A percentile compares a stretch with the other conserved stretches of the same genome.
Evolutionary conservation across 2,329 filamentous ascomycete species (phyloP).

Genomic region (Pezicula radicicola): DNA sequence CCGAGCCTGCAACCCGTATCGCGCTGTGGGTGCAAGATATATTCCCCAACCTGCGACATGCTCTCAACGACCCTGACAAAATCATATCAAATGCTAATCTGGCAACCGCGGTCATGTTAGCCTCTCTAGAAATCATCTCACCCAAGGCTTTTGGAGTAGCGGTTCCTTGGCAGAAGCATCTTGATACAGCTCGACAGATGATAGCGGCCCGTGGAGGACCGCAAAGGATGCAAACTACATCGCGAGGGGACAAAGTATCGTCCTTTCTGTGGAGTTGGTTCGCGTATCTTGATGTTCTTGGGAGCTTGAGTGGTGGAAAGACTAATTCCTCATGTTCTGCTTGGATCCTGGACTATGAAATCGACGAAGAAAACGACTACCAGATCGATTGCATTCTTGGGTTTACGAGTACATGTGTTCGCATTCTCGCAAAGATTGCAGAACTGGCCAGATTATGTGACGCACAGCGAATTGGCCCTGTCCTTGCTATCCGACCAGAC

Average conservation of each 20-base stretch:
- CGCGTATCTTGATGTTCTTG: conserved; percentile 78
- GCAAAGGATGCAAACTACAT: conserved; percentile 42
- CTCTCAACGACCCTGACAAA: conserved; percentile 57
- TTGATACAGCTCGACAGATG: conserved; percentile 72
- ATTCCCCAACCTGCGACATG: conserved; percentile 68
- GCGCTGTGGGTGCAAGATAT: conserved; percentile 77
- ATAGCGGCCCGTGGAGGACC: conserved; percentile 65
- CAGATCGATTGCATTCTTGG: conserved; percentile 80
- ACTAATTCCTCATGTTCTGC: conserved; percentile 17
- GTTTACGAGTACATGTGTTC: conserved; percentile 70
- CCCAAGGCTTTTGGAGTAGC: conserved; percentile 78
- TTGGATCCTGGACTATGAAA: conserved; percentile 40
- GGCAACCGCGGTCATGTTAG: conserved; percentile 80
- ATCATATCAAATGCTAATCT: conserved; percentile 71
- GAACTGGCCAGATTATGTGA: conserved; percentile 70
- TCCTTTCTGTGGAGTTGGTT: conserved; percentile 82
- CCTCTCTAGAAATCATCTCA: conserved; percentile 79
- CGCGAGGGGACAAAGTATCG: conserved; percentile 54
- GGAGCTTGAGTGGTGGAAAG: conserved; percentile 61
- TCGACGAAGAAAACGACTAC: conserved; percentile 57
- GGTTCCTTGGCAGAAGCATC: conserved; percentile 77
- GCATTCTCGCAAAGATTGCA: conserved; percentile 69
- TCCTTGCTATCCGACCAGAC: conserved; percentile 44
- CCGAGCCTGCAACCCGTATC: conserved; percentile 74
- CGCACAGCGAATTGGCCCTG: conserved; percentile 54